phyloP scores from a whole-genome alignment of 345 rosid species.

The Eucalyptus globulus region DNA sequence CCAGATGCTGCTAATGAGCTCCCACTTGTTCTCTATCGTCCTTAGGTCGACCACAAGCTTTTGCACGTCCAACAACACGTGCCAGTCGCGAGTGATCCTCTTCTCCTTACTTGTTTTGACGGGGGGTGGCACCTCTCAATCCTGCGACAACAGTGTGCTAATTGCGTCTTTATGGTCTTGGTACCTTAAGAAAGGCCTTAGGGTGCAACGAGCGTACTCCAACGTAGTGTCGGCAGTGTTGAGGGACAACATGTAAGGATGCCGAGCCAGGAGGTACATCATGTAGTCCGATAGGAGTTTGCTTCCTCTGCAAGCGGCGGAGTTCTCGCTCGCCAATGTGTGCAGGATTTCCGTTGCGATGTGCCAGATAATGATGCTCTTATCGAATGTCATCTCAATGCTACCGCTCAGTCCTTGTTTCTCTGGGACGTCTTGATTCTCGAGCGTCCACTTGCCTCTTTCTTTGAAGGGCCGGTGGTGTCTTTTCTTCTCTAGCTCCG shows the following conservation, averaged over 20 bases:
- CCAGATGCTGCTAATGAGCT: not conserved
- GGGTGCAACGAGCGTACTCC: not conserved
- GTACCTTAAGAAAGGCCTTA: not conserved
- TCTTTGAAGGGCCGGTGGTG: not conserved
- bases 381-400: not conserved
- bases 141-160: not conserved
- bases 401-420: not conserved
- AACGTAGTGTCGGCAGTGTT: not conserved
- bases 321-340: not conserved
- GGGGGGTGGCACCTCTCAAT: not conserved
- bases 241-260: not conserved
- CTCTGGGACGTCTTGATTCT: not conserved
- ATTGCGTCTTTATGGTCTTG: not conserved
- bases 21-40: not conserved
- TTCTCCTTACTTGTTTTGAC: not conserved
- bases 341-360: not conserved
- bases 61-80: not conserved
- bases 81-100: not conserved
- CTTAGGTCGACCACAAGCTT: not conserved
- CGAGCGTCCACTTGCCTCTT: not conserved
- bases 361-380: constrained; percentile 2
- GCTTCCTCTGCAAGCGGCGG: not conserved
- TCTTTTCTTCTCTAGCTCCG: not conserved
- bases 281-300: not conserved
- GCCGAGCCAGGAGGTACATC: not conserved